Conservation (phyloP, 106 monocot genomes). For the Platanthera zijinensis region DNA sequence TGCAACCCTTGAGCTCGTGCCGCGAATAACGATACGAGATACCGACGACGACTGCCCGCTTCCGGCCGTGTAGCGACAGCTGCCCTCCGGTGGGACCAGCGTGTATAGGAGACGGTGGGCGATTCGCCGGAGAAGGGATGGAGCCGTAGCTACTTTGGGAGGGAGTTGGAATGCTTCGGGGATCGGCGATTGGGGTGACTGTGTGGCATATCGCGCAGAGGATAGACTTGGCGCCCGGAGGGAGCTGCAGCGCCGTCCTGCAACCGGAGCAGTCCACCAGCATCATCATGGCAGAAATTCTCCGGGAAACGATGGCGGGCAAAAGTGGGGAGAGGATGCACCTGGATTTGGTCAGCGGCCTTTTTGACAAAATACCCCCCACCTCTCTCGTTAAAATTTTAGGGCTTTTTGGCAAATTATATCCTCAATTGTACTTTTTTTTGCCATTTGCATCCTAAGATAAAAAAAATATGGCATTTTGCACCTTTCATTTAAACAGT, state of each 20-base stretch:
- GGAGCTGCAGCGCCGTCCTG: conserved; percentile 33
- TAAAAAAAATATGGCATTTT: too few relatives aligned
- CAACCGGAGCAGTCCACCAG: conserved; percentile 44
- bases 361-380: too few relatives aligned
- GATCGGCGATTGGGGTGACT: conserved; percentile 33
- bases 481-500: too few relatives aligned
- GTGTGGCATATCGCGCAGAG: conserved; percentile 52
- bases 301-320: background rate
- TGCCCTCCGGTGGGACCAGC: background rate
- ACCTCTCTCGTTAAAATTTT: too few relatives aligned
- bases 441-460: too few relatives aligned
- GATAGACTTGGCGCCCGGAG: conserved; percentile 33
- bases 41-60: conserved; percentile 58
- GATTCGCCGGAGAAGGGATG: background rate
- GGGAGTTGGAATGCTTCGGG: conserved; percentile 4
- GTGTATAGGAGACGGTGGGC: background rate
- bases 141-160: conserved; percentile 4
- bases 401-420: too few relatives aligned
- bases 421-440: too few relatives aligned
- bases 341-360: too few relatives aligned
- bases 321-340: too few relatives aligned
- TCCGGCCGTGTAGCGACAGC: conserved; percentile 28
- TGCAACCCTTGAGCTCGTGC: conserved; percentile 56
- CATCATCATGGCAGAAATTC: conserved; percentile 26
- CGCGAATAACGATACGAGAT: conserved; percentile 45